These are phyloP conservation scores for Cenchrus purpureus DNA, from an alignment of 176 grass and related monocot genomes.

Conservation along the genomic window DNA sequence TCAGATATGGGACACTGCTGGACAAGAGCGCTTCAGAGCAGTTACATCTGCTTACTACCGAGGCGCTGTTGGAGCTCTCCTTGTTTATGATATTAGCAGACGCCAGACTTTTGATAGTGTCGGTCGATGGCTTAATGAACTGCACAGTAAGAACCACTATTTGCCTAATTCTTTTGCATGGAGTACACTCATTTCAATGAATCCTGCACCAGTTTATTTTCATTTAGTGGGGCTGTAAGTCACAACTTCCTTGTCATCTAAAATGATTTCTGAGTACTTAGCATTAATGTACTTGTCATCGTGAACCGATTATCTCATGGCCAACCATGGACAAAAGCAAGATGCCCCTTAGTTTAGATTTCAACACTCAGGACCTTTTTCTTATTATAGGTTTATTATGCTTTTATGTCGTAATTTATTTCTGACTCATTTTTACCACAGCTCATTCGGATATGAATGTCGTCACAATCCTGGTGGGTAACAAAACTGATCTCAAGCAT, in stretches of 20 bases:
- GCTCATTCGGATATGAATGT: conserved; percentile 93
- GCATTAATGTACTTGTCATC: background rate
- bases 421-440: conserved; percentile 40
- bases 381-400: background rate
- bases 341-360: background rate
- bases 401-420: background rate
- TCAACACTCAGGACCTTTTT: background rate
- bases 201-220: background rate
- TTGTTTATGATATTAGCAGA: conserved; percentile 69
- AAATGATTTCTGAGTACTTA: background rate
- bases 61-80: conserved; percentile 71
- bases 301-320: background rate
- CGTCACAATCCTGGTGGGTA: conserved; percentile 79
- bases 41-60: conserved; percentile 73
- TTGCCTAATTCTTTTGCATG: background rate
- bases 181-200: background rate
- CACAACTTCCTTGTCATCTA: background rate
- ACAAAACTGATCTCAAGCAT: conserved; percentile 74
- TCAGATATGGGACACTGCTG: conserved; percentile 83
- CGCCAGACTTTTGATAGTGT: conserved; percentile 73
- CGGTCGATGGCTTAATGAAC: conserved; percentile 69
- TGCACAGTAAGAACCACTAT: conserved; percentile 50
- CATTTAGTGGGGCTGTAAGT: background rate
- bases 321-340: background rate
- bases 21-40: conserved; percentile 76